Base-by-base conservation (phyloP, 495 filamentous ascomycete genomes). In the Lophiostoma macrostomum region DNA sequence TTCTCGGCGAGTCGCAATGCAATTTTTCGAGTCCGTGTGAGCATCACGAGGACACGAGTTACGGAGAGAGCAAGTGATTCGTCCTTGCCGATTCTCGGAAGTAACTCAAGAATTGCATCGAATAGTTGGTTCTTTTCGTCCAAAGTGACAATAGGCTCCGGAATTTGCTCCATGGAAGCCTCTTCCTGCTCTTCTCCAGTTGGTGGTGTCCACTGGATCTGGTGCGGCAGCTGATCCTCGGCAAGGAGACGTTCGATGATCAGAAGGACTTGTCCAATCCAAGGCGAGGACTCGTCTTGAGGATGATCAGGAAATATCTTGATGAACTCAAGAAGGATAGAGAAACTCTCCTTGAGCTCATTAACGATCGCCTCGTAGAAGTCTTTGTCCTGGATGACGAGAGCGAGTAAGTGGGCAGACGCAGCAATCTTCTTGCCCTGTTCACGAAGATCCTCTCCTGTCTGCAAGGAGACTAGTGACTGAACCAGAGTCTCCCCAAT, bases 251-350 rank as follows among this genome's bases (percentile, higher is more conserved):
- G 89, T 71, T 99, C 94, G 18, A 96, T 78, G 24, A 96, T 83
- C 13, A 97, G 82, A 19, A 97, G 75, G 10, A 97, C 81, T 59
- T 90, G 88, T 28, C 89, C 86, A 61, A 97, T 82, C 93, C 93
- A 99, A 10, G 91, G 88, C 27, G 91, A 58, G 81, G 28, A 86
- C 71, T 93, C 84, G 32, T 94, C 87, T 6, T 76, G 69, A 18
- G 80, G 70, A 44, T 83, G 81, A 30, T 83, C 79, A 0, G 81
- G 73, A n/a, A 77, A 74, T 16, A 91, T 76, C 56, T 87, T 83
- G 63, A 99, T 81, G 64, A 96, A 96, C 13, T 75, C 74, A 27
- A 95, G 75, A 55, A 96, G 82, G 18, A 81, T 80, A 14, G 67
- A 64, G 36, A 96, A 85, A 62, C 85, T 87, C n/a, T 87, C 80